Percentiles rank a stretch among this genome's conserved stretches.
phyloP scores from a whole-genome alignment of 2,329 filamentous ascomycete species.

The Claviceps lovelessii region DNA sequence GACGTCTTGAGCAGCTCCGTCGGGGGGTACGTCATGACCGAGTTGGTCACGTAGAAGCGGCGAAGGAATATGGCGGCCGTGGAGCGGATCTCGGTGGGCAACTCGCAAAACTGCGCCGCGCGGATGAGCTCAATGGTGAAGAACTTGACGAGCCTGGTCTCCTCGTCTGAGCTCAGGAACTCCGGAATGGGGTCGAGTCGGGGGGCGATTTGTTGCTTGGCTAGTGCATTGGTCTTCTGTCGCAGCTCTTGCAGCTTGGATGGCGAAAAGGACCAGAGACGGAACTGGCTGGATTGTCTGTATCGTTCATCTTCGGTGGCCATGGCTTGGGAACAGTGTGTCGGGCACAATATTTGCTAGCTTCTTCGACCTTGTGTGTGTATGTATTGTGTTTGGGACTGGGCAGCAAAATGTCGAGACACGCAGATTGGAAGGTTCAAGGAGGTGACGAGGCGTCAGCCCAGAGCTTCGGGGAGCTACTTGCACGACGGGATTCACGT shows the following conservation, averaged over 20 bases:
- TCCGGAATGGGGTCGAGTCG: constrained; percentile 49
- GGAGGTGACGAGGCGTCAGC: neutral
- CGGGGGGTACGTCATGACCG: constrained; percentile 89
- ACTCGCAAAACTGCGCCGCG: constrained; percentile 38
- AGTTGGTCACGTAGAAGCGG: constrained; percentile 92
- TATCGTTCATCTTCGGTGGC: constrained; percentile 82
- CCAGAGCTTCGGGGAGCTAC: neutral
- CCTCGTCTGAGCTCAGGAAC: constrained; percentile 71
- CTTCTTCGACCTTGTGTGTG: neutral
- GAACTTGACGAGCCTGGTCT: constrained; percentile 65
- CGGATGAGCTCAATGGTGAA: constrained; percentile 50
- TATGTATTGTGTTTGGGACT: neutral
- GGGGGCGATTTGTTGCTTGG: constrained; percentile 44
- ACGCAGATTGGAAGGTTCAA: neutral
- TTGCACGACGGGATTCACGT: constrained; percentile 6
- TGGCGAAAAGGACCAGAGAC: constrained; percentile 82
- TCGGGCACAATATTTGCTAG: neutral
- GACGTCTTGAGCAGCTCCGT: constrained; percentile 79
- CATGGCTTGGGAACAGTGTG: constrained; percentile 32
- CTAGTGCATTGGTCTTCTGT: constrained; percentile 63
- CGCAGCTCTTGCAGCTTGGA: constrained; percentile 58
- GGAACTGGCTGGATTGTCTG: constrained; percentile 76
- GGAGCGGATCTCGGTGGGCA: constrained; percentile 35
- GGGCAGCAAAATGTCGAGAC: neutral
- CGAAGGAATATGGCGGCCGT: constrained; percentile 83